Conservation (phyloP, 192 early-diverging fungal species). For the Entrophospora sp. region DNA sequence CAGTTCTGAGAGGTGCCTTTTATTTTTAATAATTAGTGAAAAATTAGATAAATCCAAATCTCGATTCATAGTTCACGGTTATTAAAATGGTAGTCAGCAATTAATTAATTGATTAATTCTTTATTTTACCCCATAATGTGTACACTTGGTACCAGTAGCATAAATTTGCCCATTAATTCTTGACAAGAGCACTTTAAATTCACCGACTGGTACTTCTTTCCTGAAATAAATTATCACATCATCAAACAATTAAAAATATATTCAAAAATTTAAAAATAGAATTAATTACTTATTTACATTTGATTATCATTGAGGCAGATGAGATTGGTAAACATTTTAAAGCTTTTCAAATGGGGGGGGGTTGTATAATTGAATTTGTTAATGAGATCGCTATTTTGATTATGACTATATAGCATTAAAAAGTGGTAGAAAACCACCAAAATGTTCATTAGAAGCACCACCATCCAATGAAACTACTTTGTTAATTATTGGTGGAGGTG, state of each 20-base stretch:
- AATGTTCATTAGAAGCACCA: neutral
- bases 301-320: no score
- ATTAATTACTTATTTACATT: no score
- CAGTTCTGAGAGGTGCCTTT: conserved; percentile 17
- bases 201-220: conserved; percentile 23
- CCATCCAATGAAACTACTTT: conserved; percentile 23
- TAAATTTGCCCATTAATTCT: conserved; percentile 20
- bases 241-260: no score
- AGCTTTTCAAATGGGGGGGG: no score
- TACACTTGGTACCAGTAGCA: conserved; percentile 27
- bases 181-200: conserved; percentile 8
- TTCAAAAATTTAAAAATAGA: no score
- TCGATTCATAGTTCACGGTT: neutral
- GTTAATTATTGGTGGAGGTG: conserved; percentile 46
- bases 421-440: conserved; percentile 16
- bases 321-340: no score
- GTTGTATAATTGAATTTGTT: no score
- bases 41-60: no score
- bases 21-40: neutral
- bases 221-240: no score
- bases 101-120: neutral
- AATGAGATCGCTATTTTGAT: no score
- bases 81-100: neutral
- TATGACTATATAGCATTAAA: no score
- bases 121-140: conserved; percentile 26